Evolutionary conservation across 305 asterid species (phyloP), one percentile per base, ranked within the genome.

Genomic region (Fraxinus greggii): DNA sequence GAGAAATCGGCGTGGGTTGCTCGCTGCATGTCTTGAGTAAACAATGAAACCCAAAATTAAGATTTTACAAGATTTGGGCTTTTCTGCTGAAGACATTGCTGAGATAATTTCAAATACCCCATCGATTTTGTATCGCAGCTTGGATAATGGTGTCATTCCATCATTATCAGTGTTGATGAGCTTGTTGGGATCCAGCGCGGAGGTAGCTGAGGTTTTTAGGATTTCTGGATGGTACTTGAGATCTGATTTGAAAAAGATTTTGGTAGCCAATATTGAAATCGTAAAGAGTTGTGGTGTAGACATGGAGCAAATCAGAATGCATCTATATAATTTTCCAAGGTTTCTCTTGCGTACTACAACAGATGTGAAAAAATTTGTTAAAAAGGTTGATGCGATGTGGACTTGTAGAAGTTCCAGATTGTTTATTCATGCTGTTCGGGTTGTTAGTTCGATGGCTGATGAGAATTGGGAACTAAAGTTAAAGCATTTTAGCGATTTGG

Each of bases 251-350:
- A 78, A 86, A 35, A 86, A 59, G 67, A 84, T 54, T 23, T 3
- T 87, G 73, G 6, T 88, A 4, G 86, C 89, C 0, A 88, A 89
- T 67, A 78, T 87, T 12, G 83, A 83, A 21, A 54, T 77, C 26
- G 19, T 89, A 82, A 79, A 72, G 86, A 83, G 84, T 38, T 82
- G 84, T 35, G 90, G 90, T n/a, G 42, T n/a, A n/a, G n/a, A 21
- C 15, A 54, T 23, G 65, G 72, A 78, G 21, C 86, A 82, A 70
- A 76, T 86, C 7, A n/a, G 12, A 5, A 45, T 1, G 65, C 23
- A 29, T n/a, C 40, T 85, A 8, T 54, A 29, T 28, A 7, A 0
- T 7, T 63, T 33, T 70, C 86, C 90, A 0, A 76, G 86, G 67
- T 72, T 89, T 69, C 24, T 83, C 79, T 80, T 81, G 84, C 15